Evolutionary conservation across 2,329 filamentous ascomycete species (phyloP).

Genomic region (Neofusicoccum kwambonambiense): DNA sequence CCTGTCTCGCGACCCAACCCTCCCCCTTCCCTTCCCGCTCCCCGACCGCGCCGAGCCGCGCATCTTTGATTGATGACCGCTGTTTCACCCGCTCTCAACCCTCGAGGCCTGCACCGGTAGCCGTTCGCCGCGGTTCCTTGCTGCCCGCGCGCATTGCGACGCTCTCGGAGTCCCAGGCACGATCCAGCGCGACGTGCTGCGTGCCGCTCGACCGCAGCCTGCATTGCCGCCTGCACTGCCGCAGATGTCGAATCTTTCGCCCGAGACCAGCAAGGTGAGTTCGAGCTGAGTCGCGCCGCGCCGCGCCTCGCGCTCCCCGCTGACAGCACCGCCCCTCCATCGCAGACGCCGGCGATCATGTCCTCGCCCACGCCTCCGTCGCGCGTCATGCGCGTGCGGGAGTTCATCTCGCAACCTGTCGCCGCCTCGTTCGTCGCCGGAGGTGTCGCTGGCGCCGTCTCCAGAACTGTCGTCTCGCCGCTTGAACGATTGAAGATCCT

Average conservation of each 20-base stretch:
- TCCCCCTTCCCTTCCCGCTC: background rate
- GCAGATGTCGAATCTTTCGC: constrained; percentile 17
- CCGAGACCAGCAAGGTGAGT: constrained; percentile 9
- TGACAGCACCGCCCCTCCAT: constrained; percentile 12
- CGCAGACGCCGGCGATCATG: constrained; percentile 17
- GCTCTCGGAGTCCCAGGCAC: background rate
- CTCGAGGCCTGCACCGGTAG: constrained; percentile 1
- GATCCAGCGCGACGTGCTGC: background rate
- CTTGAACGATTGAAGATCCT: constrained; percentile 95
- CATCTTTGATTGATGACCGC: constrained; percentile 7
- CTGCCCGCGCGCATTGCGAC: constrained; percentile 9
- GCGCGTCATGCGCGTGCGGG: constrained; percentile 22
- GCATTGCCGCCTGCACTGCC: constrained; percentile 7
- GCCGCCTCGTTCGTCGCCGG: constrained; percentile 91
- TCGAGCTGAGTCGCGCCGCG: constrained; percentile 2
- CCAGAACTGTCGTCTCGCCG: constrained; percentile 92
- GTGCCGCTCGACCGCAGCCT: background rate
- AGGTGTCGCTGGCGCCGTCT: constrained; percentile 93
- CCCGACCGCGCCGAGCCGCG: background rate
- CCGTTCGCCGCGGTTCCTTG: background rate
- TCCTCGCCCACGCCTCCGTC: constrained; percentile 18
- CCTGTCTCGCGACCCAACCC: background rate
- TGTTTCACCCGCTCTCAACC: background rate
- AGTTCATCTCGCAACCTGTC: constrained; percentile 72
- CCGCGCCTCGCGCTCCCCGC: background rate